phyloP scores from a whole-genome alignment of 2,329 filamentous ascomycete genomes.

The Phoma sp. region DNA sequence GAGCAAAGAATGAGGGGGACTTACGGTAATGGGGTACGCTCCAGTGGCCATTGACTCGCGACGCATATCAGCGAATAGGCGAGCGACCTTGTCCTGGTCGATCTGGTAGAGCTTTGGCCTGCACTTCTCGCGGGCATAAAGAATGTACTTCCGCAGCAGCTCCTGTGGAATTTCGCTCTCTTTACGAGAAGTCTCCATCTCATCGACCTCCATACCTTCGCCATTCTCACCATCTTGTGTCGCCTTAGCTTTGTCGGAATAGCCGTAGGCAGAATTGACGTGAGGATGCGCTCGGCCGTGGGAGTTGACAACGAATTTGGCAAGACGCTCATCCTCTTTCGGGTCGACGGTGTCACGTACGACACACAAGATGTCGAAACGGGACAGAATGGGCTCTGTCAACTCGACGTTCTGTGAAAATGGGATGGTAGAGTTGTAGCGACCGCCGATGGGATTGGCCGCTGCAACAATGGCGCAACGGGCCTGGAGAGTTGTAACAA shows the following conservation, averaged over 20 bases:
- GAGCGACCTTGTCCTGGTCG: conserved; percentile 94
- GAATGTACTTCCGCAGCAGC: conserved; percentile 91
- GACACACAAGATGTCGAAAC: conserved; percentile 97
- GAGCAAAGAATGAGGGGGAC: conserved; percentile 39
- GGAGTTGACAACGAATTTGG: conserved; percentile 92
- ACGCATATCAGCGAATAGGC: conserved; percentile 95
- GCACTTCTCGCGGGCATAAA: conserved; percentile 90
- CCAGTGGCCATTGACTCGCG: conserved; percentile 91
- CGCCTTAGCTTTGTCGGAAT: conserved; percentile 32
- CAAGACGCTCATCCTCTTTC: conserved; percentile 87
- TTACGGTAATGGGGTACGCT: conserved; percentile 95
- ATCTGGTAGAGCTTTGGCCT: conserved; percentile 95
- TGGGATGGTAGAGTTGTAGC: conserved; percentile 94
- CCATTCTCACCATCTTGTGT: conserved; percentile 49
- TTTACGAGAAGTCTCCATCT: conserved; percentile 60
- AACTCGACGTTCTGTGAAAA: conserved; percentile 97
- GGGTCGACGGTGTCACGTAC: conserved; percentile 96
- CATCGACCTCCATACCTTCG: conserved; percentile 58
- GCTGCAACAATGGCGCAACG: conserved; percentile 96
- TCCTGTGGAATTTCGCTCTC: conserved; percentile 85
- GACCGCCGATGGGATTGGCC: conserved; percentile 93
- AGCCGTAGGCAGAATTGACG: conserved; percentile 46
- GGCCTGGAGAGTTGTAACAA: conserved; percentile 95
- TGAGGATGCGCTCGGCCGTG: conserved; percentile 87
- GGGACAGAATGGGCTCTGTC: conserved; percentile 94